A percentile compares a stretch with the other conserved stretches of the same genome.
phyloP scores from a whole-genome alignment of 2,329 filamentous ascomycete genomes.

The Neonectria ditissima region DNA sequence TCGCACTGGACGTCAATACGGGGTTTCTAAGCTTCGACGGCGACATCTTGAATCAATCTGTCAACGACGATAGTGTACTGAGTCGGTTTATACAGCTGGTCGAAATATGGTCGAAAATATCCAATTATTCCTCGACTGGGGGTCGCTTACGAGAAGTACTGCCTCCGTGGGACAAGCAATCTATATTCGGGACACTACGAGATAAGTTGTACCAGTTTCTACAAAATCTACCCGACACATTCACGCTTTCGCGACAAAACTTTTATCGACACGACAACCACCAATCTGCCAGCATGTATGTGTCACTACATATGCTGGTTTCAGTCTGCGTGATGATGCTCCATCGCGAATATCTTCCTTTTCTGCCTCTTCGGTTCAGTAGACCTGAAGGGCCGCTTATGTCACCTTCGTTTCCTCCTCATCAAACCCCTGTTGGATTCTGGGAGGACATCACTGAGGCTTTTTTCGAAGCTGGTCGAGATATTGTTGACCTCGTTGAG shows the following conservation, averaged over 20 bases:
- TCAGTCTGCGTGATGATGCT: constrained; percentile 73
- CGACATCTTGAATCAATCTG: constrained; percentile 37
- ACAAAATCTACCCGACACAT: constrained; percentile 63
- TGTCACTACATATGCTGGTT: constrained; percentile 74
- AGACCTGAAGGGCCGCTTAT: constrained; percentile 69
- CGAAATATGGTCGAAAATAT: constrained; percentile 70
- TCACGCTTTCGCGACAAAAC: constrained; percentile 70
- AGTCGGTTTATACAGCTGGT: constrained; percentile 69
- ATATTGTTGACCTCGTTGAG: constrained; percentile 73
- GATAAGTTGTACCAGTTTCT: constrained; percentile 57
- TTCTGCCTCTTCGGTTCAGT: constrained; percentile 53
- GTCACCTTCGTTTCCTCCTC: constrained; percentile 19
- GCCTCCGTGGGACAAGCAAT: constrained; percentile 70
- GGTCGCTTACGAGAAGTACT: constrained; percentile 62
- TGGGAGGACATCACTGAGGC: constrained; percentile 72
- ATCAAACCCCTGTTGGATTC: constrained; percentile 55
- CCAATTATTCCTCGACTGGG: constrained; percentile 64
- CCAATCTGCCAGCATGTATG: constrained; percentile 72
- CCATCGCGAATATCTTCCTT: constrained; percentile 44
- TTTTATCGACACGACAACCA: constrained; percentile 74
- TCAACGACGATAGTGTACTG: constrained; percentile 60
- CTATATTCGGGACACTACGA: constrained; percentile 66
- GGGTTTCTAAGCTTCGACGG: constrained; percentile 55
- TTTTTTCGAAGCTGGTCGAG: constrained; percentile 71
- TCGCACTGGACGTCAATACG: constrained; percentile 68